Evolutionary conservation across 768 basidiomycete species (phyloP), one percentile per base, ranked within the genome.

Genomic region (Gelatoporia subvermispora): DNA sequence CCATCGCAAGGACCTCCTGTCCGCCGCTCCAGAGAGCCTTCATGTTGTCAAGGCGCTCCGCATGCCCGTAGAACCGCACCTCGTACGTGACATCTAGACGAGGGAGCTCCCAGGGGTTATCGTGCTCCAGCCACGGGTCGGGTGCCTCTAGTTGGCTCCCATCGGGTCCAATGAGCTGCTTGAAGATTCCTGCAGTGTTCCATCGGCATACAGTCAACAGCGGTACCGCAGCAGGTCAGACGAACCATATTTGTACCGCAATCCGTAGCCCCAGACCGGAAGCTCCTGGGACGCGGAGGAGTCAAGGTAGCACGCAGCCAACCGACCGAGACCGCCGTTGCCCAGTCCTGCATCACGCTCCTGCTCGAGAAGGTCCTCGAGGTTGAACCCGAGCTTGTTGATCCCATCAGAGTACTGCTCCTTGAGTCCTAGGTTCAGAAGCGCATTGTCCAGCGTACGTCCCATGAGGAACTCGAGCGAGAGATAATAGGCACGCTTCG

Each of bases 251-350:
- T 90, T 84, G 77, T 93, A 95, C 38, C 93, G 73, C 49, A 96
- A 68, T 37, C 93, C 93, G 59, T 97, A 97, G 39, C 95, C 95
- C 93, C 93, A 97, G 20, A 91, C 79, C 0, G 95, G 95, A 3
- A 97, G 77, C 66, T 94, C 85, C 61, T 91, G 84, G 8, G 88
- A 88, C 3, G 94, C 85, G 20, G 84, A 81, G n/a, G 88, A 91
- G 62, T 97, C 94, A 45, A 96, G 81, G 64, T 97, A 99, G 71
- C 96, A 99, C 0, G 96, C 95, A 0, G 96, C 96, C 39, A 99
- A 80, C 24, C 95, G 88, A 0, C 96, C 95, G 8, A 97, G 78
- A 49, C 95, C 95, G 55, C 94, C 94, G 64, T 97, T 96, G 4
- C 95, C 96, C 10, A 97, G 77, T 8, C 82, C 95, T 1, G 95